These are phyloP conservation scores for Chamaenerion angustifolium DNA, from an alignment of 345 rosid species.

Conservation along the genomic window DNA sequence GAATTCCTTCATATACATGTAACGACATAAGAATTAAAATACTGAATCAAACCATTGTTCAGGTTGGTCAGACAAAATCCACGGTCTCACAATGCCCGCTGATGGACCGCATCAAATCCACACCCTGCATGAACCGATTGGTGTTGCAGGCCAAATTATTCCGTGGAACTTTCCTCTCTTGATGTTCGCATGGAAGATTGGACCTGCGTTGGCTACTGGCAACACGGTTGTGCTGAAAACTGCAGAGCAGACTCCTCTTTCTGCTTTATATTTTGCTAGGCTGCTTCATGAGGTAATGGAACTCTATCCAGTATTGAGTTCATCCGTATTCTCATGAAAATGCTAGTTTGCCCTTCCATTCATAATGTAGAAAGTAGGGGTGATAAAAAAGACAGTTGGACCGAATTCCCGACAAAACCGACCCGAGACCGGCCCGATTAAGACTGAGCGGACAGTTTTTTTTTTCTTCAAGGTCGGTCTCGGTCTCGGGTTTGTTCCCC, in stretches of 20 bases:
- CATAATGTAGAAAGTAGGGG: too few species aligned
- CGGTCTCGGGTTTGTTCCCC: too few species aligned
- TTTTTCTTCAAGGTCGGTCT: too few species aligned
- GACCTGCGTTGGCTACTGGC: slow-evolving; percentile 87
- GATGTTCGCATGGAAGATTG: slow-evolving; percentile 85
- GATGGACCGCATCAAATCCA: slow-evolving; percentile 62
- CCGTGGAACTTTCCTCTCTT: slow-evolving; percentile 98
- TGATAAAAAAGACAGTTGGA: too few species aligned
- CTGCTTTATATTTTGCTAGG: slow-evolving; percentile 33
- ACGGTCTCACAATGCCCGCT: slow-evolving; percentile 67
- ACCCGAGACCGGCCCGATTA: too few species aligned
- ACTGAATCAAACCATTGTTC: slow-evolving; percentile 8
- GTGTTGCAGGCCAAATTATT: slow-evolving; percentile 90
- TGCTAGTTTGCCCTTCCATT: too few species aligned
- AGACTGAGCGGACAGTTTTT: too few species aligned
- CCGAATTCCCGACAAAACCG: too few species aligned
- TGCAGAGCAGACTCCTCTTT: slow-evolving; percentile 65
- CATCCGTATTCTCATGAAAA: too few species aligned
- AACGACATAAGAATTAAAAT: background rate
- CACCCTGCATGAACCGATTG: slow-evolving; percentile 42
- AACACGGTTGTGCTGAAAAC: slow-evolving; percentile 81
- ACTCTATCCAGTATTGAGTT: background rate
- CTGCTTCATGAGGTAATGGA: slow-evolving; percentile 41
- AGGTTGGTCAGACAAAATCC: slow-evolving; percentile 99
- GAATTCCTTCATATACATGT: too few species aligned